Evolutionary conservation across 2,329 filamentous ascomycete genomes (phyloP).

Genomic region (Aspergillus piperis): DNA sequence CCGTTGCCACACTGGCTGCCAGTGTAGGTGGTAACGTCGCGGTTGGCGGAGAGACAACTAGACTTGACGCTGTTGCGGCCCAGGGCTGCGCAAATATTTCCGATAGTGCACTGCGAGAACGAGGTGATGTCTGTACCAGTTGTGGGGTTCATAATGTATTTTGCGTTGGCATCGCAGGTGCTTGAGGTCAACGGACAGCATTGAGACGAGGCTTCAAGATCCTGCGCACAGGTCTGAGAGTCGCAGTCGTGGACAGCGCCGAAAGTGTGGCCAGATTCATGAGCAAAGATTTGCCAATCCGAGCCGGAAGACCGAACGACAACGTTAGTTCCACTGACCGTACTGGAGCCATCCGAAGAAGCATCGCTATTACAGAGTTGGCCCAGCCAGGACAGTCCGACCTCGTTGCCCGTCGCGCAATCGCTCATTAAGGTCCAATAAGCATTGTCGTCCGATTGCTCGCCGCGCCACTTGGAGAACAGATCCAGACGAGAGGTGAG

Average conservation of each 20-base stretch:
- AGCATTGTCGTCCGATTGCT: conserved; percentile 75
- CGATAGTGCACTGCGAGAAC: conserved; percentile 87
- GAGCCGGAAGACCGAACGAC: conserved; percentile 77
- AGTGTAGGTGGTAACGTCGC: conserved; percentile 75
- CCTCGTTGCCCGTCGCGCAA: conserved; percentile 78
- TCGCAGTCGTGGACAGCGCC: conserved; percentile 95
- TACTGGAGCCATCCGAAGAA: conserved; percentile 59
- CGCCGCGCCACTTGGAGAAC: conserved; percentile 86
- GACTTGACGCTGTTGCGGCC: conserved; percentile 74
- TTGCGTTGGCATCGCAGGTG: conserved; percentile 72
- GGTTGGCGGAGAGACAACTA: conserved; percentile 80
- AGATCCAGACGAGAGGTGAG: conserved; percentile 80
- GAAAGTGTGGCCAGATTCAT: conserved; percentile 92
- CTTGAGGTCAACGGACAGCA: conserved; percentile 76
- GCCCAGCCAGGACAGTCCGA: conserved; percentile 90
- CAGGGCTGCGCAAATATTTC: conserved; percentile 90
- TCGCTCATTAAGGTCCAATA: conserved; percentile 90
- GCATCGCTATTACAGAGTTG: conserved; percentile 71
- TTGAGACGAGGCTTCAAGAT: conserved; percentile 62
- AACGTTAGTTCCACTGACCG: conserved; percentile 83
- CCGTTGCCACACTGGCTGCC: conserved; percentile 92
- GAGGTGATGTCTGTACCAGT: conserved; percentile 69
- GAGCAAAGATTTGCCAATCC: conserved; percentile 95
- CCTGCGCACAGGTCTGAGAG: conserved; percentile 63
- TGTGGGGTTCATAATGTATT: conserved; percentile 95